Conservation (phyloP, 495 filamentous ascomycete genomes). For the Penicillium pancosmium region DNA sequence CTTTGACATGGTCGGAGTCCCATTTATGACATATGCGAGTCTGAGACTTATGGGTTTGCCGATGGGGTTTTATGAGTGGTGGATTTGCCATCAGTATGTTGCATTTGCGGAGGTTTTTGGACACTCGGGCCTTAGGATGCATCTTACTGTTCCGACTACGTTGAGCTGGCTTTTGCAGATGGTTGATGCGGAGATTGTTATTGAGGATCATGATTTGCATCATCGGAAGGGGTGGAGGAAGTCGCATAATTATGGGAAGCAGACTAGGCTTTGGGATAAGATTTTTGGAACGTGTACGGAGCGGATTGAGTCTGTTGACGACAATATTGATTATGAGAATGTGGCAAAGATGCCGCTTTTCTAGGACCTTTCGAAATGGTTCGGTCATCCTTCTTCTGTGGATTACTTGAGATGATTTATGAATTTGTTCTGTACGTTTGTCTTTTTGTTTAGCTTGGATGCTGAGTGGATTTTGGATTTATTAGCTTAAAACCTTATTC, state of each 20-base stretch:
- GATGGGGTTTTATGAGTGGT: slow-evolving; percentile 50
- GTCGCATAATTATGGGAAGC: slow-evolving; percentile 50
- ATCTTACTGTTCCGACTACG: slow-evolving; percentile 38
- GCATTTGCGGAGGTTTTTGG: slow-evolving; percentile 45
- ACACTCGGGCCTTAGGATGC: slow-evolving; percentile 41
- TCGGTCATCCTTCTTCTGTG: neutral
- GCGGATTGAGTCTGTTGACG: slow-evolving; percentile 35
- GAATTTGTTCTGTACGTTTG: neutral
- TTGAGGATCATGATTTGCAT: slow-evolving; percentile 49
- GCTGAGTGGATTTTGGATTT: neutral
- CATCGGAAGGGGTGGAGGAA: slow-evolving; percentile 49
- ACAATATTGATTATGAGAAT: slow-evolving; percentile 45
- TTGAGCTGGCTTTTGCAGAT: slow-evolving; percentile 40
- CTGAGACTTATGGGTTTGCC: slow-evolving; percentile 37
- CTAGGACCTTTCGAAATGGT: neutral
- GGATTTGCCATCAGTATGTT: slow-evolving; percentile 46
- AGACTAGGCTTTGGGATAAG: slow-evolving; percentile 46
- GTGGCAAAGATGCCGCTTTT: slow-evolving; percentile 35
- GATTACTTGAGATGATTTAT: neutral
- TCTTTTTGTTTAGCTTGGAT: neutral
- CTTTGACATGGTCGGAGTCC: slow-evolving; percentile 47
- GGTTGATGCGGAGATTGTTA: slow-evolving; percentile 40
- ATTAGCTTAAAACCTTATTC: no score
- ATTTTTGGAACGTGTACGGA: slow-evolving; percentile 44
- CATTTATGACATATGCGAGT: slow-evolving; percentile 39